A percentile compares a stretch with the other conserved stretches of the same genome.
Conservation (phyloP, 1,284 basidiomycete species). For the Sporisorium reilianum region DNA sequence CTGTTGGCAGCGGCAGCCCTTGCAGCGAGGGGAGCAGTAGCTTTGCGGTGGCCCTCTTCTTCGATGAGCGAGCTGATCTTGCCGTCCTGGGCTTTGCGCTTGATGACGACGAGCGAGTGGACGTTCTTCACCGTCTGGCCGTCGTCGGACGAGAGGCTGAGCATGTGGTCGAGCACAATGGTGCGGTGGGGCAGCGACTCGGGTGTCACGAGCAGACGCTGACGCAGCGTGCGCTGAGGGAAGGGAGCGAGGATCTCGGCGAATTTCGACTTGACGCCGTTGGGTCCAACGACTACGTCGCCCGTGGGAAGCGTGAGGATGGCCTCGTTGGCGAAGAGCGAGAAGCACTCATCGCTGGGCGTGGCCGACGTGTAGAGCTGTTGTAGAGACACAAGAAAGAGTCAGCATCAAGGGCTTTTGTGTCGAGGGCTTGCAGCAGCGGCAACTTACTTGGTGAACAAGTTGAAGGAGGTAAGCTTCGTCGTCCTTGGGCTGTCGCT, state of each 20-base stretch:
- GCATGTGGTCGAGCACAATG: constrained; percentile 62
- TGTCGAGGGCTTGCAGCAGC: too few species aligned
- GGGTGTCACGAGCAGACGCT: constrained; percentile 64
- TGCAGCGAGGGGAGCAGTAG: constrained; percentile 64
- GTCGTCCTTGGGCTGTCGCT: constrained; percentile 54
- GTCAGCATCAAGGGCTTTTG: too few species aligned
- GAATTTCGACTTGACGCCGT: constrained; percentile 43
- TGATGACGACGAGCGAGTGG: constrained; percentile 64
- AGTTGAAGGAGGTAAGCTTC: constrained; percentile 57
- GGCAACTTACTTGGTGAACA: constrained; percentile 48
- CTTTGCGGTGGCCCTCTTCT: constrained; percentile 67
- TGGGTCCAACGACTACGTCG: constrained; percentile 61
- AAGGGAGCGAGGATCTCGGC: constrained; percentile 40
- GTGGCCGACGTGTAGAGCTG: constrained; percentile 55
- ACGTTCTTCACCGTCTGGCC: constrained; percentile 35
- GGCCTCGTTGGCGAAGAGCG: constrained; percentile 60
- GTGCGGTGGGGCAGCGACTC: constrained; percentile 61
- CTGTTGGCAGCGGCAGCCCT: constrained; percentile 61
- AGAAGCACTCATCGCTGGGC: constrained; percentile 35
- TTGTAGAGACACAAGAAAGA: neutral
- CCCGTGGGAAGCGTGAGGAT: constrained; percentile 64
- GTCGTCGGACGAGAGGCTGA: constrained; percentile 36
- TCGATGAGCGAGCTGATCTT: constrained; percentile 61
- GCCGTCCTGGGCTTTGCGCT: constrained; percentile 62
- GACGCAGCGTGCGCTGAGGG: constrained; percentile 40